phyloP scores from a whole-genome alignment of 2,329 filamentous ascomycete genomes.

The Paraphoma chrysanthemicola region DNA sequence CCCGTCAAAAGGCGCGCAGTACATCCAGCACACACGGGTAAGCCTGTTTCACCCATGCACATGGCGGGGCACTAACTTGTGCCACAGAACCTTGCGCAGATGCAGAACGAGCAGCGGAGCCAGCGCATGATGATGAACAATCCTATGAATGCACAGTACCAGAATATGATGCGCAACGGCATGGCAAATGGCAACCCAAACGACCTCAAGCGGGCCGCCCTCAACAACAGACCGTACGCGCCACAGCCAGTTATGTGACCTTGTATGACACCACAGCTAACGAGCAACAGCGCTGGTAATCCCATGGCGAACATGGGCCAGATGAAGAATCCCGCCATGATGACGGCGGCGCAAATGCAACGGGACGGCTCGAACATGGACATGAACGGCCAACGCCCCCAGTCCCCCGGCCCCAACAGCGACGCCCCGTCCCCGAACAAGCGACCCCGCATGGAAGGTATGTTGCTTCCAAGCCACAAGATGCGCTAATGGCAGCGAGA shows the following conservation, averaged over 20 bases:
- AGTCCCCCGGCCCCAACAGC: conserved; percentile 82
- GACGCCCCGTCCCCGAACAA: conserved; percentile 94
- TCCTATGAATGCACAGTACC: conserved; percentile 51
- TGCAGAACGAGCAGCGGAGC: conserved; percentile 70
- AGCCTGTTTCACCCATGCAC: conserved; percentile 28
- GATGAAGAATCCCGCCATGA: conserved; percentile 60
- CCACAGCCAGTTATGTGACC: not conserved
- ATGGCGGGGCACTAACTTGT: conserved; percentile 20
- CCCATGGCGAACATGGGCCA: conserved; percentile 73
- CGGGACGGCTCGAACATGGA: conserved; percentile 88
- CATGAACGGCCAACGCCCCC: conserved; percentile 76
- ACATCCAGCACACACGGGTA: conserved; percentile 85
- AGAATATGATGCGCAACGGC: conserved; percentile 71
- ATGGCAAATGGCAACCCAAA: conserved; percentile 65
- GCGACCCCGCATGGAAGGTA: conserved; percentile 80
- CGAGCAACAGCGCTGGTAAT: conserved; percentile 30
- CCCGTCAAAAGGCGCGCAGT: conserved; percentile 63
- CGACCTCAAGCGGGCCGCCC: conserved; percentile 76
- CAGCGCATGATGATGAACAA: conserved; percentile 78
- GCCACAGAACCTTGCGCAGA: conserved; percentile 68
- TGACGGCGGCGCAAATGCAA: conserved; percentile 81
- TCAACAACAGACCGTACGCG: conserved; percentile 76
- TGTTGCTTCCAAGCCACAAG: conserved; percentile 57
- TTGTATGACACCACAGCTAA: conserved; percentile 11
- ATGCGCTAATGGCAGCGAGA: conserved; percentile 51